phyloP scores from a whole-genome alignment of 2,329 filamentous ascomycete species.

The Pestalotiopsis sp. region DNA sequence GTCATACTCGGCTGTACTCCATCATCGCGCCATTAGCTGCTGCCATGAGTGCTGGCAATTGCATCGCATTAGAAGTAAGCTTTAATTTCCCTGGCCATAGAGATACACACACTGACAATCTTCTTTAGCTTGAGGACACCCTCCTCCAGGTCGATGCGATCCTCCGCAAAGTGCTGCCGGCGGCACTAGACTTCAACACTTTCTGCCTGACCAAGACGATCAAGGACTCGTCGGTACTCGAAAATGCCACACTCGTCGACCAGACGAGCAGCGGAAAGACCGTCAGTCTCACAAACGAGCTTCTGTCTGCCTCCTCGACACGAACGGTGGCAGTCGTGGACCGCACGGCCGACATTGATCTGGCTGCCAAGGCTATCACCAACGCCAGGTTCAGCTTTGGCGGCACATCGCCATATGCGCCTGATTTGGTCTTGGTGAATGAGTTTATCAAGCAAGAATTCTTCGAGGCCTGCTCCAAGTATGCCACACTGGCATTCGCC shows the following conservation, averaged over 20 bases:
- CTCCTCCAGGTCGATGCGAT: slow-evolving; percentile 23
- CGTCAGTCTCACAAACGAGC: slow-evolving; percentile 14
- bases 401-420: slow-evolving; percentile 61
- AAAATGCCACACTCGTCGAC: slow-evolving; percentile 26
- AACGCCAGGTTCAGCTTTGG: slow-evolving; percentile 56
- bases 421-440: slow-evolving; percentile 66
- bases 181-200: slow-evolving; percentile 28
- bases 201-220: slow-evolving; percentile 24
- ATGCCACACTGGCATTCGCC: slow-evolving; percentile 31
- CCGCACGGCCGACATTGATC: slow-evolving; percentile 55
- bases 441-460: slow-evolving; percentile 62
- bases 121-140: slow-evolving; percentile 23
- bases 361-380: slow-evolving; percentile 55
- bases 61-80: slow-evolving; percentile 33
- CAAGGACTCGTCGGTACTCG: slow-evolving; percentile 20
- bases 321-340: slow-evolving; percentile 61
- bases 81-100: neutral
- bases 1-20: slow-evolving; percentile 34
- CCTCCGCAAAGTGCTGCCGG: slow-evolving; percentile 23
- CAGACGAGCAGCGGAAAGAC: slow-evolving; percentile 20
- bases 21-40: slow-evolving; percentile 32
- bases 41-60: slow-evolving; percentile 39
- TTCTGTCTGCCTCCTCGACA: slow-evolving; percentile 15
- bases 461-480: slow-evolving; percentile 47
- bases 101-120: neutral